phyloP scores from a whole-genome alignment of 2,329 filamentous ascomycete genomes.

The Beauveria asiatica region DNA sequence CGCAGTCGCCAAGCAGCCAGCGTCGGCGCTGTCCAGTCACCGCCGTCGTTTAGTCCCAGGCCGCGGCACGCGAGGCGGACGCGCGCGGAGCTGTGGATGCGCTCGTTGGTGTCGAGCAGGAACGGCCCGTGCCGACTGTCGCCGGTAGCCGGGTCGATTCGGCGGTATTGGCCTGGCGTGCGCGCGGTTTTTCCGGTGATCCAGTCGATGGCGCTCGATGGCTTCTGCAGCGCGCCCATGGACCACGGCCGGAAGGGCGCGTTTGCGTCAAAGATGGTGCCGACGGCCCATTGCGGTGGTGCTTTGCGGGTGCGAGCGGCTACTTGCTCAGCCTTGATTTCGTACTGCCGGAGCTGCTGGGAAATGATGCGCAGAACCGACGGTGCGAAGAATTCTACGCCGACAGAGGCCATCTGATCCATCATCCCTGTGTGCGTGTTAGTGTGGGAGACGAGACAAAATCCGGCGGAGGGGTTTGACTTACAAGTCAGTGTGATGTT shows the following conservation, averaged over 20 bases:
- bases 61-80: slow-evolving; percentile 43
- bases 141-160: slow-evolving; percentile 32
- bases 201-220: slow-evolving; percentile 32
- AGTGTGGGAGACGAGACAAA: background rate
- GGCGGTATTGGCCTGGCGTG: slow-evolving; percentile 40
- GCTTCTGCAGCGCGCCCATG: slow-evolving; percentile 35
- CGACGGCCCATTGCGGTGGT: slow-evolving; percentile 33
- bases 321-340: slow-evolving; percentile 15
- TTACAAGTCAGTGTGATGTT: slow-evolving; percentile 31
- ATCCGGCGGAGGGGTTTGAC: slow-evolving; percentile 11
- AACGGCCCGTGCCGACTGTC: slow-evolving; percentile 25
- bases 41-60: slow-evolving; percentile 39
- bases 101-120: slow-evolving; percentile 45
- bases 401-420: slow-evolving; percentile 44
- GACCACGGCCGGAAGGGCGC: slow-evolving; percentile 40
- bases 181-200: slow-evolving; percentile 34
- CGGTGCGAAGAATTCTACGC: slow-evolving; percentile 38
- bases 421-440: slow-evolving; percentile 39
- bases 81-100: slow-evolving; percentile 45
- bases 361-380: slow-evolving; percentile 33
- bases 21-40: slow-evolving; percentile 37
- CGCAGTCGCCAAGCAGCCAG: slow-evolving; percentile 36
- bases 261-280: slow-evolving; percentile 39
- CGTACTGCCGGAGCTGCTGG: slow-evolving; percentile 25
- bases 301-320: background rate